phyloP scores from a whole-genome alignment of 1,284 basidiomycete genomes.

The Leccinum pseudoinsigne region DNA sequence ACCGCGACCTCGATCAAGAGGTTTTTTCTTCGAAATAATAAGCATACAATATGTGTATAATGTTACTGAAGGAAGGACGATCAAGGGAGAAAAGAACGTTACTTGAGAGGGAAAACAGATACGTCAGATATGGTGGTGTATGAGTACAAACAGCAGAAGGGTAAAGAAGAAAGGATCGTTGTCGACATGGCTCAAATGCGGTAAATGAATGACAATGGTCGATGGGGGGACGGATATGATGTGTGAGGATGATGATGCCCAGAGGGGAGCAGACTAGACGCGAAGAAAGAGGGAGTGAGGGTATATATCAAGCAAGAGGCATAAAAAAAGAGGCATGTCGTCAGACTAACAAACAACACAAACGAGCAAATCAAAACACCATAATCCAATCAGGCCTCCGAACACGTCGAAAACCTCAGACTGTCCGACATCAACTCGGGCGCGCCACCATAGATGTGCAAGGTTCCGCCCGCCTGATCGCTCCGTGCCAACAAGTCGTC shows the following conservation, averaged over 20 bases:
- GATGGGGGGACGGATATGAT: no score
- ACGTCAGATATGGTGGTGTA: constrained; percentile 10
- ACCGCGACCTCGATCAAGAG: constrained; percentile 2
- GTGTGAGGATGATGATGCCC: no score
- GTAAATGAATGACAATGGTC: no score
- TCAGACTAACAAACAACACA: neutral
- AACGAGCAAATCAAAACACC: neutral
- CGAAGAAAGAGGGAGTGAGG: neutral
- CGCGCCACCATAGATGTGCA: constrained; percentile 48
- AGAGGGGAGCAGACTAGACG: no score
- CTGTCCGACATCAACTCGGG: constrained; percentile 44
- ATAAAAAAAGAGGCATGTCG: neutral
- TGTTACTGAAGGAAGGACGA: neutral
- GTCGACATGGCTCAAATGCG: no score
- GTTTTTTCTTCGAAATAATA: neutral
- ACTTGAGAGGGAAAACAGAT: constrained; percentile 7
- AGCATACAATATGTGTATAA: constrained; percentile 1
- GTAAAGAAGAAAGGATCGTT: neutral
- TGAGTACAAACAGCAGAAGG: constrained; percentile 12
- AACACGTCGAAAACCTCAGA: constrained; percentile 38
- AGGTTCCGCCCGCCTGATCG: constrained; percentile 65
- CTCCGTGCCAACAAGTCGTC: constrained; percentile 63
- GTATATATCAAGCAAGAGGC: neutral
- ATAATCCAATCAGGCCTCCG: constrained; percentile 15
- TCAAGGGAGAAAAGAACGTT: neutral